Evolutionary conservation across 139 green algal species (phyloP).

Genomic region (Bryopsis sp.): DNA sequence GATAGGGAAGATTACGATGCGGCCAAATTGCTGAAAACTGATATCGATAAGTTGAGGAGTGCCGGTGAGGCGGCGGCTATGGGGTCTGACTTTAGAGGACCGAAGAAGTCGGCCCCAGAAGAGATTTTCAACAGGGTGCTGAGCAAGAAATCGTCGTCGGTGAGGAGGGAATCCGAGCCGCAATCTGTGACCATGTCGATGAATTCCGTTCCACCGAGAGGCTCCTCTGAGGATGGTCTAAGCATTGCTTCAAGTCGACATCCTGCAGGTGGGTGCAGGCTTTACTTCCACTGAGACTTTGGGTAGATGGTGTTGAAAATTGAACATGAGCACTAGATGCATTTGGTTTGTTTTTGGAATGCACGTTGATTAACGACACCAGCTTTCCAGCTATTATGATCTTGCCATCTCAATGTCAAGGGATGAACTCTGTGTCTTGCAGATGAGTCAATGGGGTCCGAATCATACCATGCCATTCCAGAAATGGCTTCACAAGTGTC

Average conservation of each 20-base stretch:
- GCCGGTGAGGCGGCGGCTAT: conserved; percentile 15
- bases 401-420: too few species aligned
- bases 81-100: background rate
- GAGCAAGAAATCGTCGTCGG: background rate
- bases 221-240: background rate
- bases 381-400: too few species aligned
- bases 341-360: too few species aligned
- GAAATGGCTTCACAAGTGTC: too few species aligned
- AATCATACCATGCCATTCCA: too few species aligned
- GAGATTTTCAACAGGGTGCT: conserved; percentile 53
- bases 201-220: background rate
- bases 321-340: too few species aligned
- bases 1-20: conserved; percentile 89
- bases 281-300: too few species aligned
- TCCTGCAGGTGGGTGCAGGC: conserved; percentile 1
- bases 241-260: background rate
- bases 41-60: conserved; percentile 68
- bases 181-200: background rate
- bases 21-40: conserved; percentile 77
- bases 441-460: too few species aligned
- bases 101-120: conserved; percentile 24
- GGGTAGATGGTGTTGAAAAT: too few species aligned
- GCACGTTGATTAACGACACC: too few species aligned
- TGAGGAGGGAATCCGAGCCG: background rate
- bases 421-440: too few species aligned